phyloP scores from a whole-genome alignment of 495 filamentous ascomycete species.

The Tetracladium setigerum region DNA sequence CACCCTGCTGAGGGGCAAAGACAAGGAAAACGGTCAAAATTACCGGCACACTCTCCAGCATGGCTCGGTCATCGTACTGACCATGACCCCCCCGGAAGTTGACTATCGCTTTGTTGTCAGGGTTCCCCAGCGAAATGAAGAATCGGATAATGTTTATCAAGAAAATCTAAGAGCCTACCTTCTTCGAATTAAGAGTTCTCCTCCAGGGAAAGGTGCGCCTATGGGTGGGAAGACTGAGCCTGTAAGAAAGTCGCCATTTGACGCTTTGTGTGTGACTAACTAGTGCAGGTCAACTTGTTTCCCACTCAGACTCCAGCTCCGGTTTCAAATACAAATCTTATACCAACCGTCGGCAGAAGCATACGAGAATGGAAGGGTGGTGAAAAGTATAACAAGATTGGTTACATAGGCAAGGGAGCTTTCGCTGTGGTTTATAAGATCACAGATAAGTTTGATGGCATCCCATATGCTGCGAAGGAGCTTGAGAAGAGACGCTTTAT shows the following conservation, averaged over 20 bases:
- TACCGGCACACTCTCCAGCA: slow-evolving; percentile 22
- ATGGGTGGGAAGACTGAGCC: not conserved
- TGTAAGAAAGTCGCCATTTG: slow-evolving; percentile 4
- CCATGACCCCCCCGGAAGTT: slow-evolving; percentile 25
- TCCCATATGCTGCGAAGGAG: slow-evolving; percentile 82
- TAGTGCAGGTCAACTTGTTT: slow-evolving; percentile 17
- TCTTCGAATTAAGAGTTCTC: slow-evolving; percentile 6
- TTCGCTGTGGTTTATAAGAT: slow-evolving; percentile 90
- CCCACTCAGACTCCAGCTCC: slow-evolving; percentile 5
- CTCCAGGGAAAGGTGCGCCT: not conserved
- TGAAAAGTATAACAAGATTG: slow-evolving; percentile 70
- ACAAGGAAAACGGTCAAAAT: slow-evolving; percentile 21
- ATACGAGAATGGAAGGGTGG: slow-evolving; percentile 69
- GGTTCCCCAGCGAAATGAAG: slow-evolving; percentile 46
- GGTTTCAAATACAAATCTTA: slow-evolving; percentile 4
- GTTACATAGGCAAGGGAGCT: slow-evolving; percentile 79
- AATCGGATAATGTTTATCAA: slow-evolving; percentile 11
- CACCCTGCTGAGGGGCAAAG: slow-evolving; percentile 17
- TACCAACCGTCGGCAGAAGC: slow-evolving; percentile 18
- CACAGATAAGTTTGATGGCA: slow-evolving; percentile 69
- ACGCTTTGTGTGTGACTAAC: slow-evolving; percentile 1
- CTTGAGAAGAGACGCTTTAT: slow-evolving; percentile 83
- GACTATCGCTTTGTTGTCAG: slow-evolving; percentile 74
- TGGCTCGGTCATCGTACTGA: slow-evolving; percentile 19
- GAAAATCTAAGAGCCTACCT: slow-evolving; percentile 19